Base-by-base conservation (phyloP, 495 filamentous ascomycete genomes). In the Thozetella sp. region DNA sequence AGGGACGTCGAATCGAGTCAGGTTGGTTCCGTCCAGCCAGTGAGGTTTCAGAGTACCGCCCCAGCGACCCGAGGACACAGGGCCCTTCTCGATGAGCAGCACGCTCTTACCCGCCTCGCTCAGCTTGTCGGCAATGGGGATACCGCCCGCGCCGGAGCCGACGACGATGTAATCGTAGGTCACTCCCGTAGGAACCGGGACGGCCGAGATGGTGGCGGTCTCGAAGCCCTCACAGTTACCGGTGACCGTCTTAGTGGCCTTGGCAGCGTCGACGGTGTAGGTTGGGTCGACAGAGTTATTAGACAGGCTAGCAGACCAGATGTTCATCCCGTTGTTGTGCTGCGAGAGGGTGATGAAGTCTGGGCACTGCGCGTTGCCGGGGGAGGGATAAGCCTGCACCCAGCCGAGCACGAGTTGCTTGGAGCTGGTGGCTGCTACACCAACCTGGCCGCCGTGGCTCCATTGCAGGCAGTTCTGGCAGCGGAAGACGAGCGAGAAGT, bases 1-100 rank as follows among this genome's bases (percentile, higher is more conserved):
- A 3, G 90, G 90, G n/a, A 93, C 83, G 67, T 93, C 90, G 64
- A 92, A 91, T 26, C 88, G 81, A 40, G 90, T 92, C 51, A 93
- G 76, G 52, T 83, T 83, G 40, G 86, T 86, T 40, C 86, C 86
- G 43, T 79, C 72, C 20, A 91, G 79, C 82, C 90, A 89, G 25
- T 81, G 78, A 25, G 88, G 87, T 60, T 79, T 81, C 60, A 80
- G 62, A 9, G 65, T 80, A 52, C 87, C 87, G 51, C 86, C 85
- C 67, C 77, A 83, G 60, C 80, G 76, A 52, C 80, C 85, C 17
- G 84, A 84, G 34, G 83, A 85, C 53, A 84, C 80, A 6, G 82
- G 80, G 22, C 87, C 87, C 64, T 84, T 84, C 75, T 90, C 88
- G 56, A 90, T 82, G 43, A 91, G 79, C 45, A 91, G 69, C 0